Evolutionary conservation across 2,329 filamentous ascomycete genomes (phyloP).

Genomic region (Colletotrichum cuscutae): DNA sequence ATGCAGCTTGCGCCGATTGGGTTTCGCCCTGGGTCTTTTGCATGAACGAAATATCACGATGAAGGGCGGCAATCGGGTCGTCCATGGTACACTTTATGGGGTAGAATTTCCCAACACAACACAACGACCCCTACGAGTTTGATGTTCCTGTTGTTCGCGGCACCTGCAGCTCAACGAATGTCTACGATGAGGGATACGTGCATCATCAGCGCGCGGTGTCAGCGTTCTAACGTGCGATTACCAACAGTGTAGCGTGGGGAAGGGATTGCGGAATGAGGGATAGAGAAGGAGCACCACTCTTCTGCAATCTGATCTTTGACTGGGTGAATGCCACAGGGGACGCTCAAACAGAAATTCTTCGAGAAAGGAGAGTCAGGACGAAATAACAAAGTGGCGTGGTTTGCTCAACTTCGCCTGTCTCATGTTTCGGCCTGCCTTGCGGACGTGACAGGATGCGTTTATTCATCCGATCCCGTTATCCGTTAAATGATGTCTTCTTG

Average conservation of each 20-base stretch:
- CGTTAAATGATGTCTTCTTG: background rate
- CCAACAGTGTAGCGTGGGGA: conserved; percentile 4
- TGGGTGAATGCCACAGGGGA: background rate
- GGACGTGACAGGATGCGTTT: background rate
- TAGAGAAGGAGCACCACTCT: background rate
- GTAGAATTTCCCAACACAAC: conserved; percentile 4
- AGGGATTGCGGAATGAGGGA: conserved; percentile 8
- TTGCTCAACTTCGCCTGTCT: background rate
- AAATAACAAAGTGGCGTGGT: background rate
- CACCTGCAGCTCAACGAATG: conserved; percentile 17
- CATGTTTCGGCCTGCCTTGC: background rate
- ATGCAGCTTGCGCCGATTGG: background rate
- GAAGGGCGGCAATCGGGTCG: conserved; percentile 12
- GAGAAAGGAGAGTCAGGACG: background rate
- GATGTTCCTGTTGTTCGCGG: conserved; percentile 19
- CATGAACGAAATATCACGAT: conserved; percentile 16
- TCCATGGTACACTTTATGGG: background rate
- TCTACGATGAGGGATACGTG: background rate
- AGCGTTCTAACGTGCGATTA: background rate
- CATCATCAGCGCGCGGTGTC: background rate
- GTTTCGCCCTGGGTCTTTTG: conserved; percentile 19
- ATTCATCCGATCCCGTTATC: conserved; percentile 2
- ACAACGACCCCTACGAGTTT: background rate
- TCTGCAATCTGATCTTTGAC: background rate
- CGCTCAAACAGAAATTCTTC: background rate